Percentiles rank a stretch among this genome's conserved stretches.
Evolutionary conservation across 2,329 filamentous ascomycete genomes (phyloP).

Genomic region (Chaetomium sp.): DNA sequence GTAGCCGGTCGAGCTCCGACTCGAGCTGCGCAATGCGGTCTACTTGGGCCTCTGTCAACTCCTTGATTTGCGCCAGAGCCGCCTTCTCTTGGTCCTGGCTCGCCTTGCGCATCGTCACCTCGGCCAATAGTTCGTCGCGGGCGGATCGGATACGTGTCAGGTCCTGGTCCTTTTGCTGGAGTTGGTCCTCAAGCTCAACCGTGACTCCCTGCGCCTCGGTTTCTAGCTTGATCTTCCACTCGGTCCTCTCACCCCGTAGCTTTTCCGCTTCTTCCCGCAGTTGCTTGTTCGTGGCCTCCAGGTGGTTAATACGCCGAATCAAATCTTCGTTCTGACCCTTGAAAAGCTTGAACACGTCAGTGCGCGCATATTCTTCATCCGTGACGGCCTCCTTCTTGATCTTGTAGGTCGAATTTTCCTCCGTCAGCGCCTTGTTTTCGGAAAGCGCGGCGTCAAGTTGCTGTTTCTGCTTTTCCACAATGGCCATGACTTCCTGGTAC

Average conservation of each 20-base stretch:
- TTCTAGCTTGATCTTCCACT: constrained; percentile 74
- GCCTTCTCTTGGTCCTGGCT: constrained; percentile 69
- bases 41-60: constrained; percentile 71
- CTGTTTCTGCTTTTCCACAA: constrained; percentile 76
- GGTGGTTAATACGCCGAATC: constrained; percentile 82
- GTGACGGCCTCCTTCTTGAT: constrained; percentile 63
- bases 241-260: constrained; percentile 74
- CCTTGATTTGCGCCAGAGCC: constrained; percentile 67
- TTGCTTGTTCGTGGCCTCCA: constrained; percentile 82
- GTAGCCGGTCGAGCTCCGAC: constrained; percentile 69
- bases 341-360: constrained; percentile 87
- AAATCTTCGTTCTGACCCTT: constrained; percentile 88
- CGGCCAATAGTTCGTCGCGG: constrained; percentile 79
- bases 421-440: constrained; percentile 67
- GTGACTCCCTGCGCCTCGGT: constrained; percentile 67
- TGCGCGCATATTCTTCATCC: constrained; percentile 90
- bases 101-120: constrained; percentile 71
- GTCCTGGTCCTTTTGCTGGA: constrained; percentile 76
- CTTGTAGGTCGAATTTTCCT: constrained; percentile 72
- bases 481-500: constrained; percentile 69
- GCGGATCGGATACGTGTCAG: constrained; percentile 76
- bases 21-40: constrained; percentile 77
- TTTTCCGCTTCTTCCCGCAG: constrained; percentile 80
- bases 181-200: constrained; percentile 72
- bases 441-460: constrained; percentile 73